These are phyloP conservation scores for Warburgia ugandensis DNA, from an alignment of 164 flowering plant species.

Conservation along the genomic window DNA sequence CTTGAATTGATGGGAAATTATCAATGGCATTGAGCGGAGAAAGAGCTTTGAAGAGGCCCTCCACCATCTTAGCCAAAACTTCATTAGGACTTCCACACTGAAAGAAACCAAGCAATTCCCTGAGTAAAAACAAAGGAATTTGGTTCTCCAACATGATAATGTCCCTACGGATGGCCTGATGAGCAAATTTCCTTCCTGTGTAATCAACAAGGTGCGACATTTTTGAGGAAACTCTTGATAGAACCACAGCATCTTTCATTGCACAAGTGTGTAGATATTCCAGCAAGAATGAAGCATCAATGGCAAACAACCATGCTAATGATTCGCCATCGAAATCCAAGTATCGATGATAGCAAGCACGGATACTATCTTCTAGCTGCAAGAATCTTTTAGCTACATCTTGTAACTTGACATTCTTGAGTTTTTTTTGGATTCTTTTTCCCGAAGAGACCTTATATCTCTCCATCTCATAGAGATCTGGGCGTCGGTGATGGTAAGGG, in stretches of 20 bases:
- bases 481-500: slow-evolving; percentile 15
- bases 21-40: slow-evolving; percentile 8
- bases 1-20: background rate
- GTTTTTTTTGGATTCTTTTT: slow-evolving; percentile 5
- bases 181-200: slow-evolving; percentile 3
- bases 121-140: slow-evolving; percentile 16
- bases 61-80: background rate
- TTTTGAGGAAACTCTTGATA: background rate
- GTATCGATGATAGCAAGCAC: slow-evolving; percentile 14
- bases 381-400: slow-evolving; percentile 5
- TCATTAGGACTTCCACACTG: background rate
- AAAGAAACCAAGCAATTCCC: slow-evolving; percentile 7
- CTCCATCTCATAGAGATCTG: slow-evolving; percentile 18
- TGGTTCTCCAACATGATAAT: slow-evolving; percentile 19
- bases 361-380: slow-evolving; percentile 8
- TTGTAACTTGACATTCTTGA: slow-evolving; percentile 6
- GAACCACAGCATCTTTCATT: background rate
- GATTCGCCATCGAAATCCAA: slow-evolving; percentile 9
- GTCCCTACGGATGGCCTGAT: slow-evolving; percentile 10
- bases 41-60: slow-evolving; percentile 7
- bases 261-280: slow-evolving; percentile 10
- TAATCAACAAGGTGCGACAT: slow-evolving; percentile 7
- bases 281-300: slow-evolving; percentile 17
- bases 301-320: slow-evolving; percentile 17
- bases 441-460: slow-evolving; percentile 15